A percentile compares a stretch with the other conserved stretches of the same genome.
phyloP scores from a whole-genome alignment of 257 asterid species.

The Fraxinus anomala region DNA sequence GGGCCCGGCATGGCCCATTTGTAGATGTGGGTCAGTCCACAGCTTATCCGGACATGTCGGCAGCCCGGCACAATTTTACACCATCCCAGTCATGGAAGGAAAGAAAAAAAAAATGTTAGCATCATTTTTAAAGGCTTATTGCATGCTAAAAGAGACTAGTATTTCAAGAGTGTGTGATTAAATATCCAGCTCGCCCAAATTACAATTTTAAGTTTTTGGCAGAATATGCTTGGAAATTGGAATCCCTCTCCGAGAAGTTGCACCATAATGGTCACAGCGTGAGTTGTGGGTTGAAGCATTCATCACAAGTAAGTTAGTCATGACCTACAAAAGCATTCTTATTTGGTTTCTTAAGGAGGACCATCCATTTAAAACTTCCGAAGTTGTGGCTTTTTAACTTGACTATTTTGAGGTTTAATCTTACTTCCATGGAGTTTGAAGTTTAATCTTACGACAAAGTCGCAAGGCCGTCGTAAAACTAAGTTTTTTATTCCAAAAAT shows the following conservation, averaged over 20 bases:
- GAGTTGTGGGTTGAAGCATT: constrained; percentile 82
- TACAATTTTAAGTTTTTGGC: constrained; percentile 30
- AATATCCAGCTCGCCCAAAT: constrained; percentile 9
- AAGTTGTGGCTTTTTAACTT: constrained; percentile 2
- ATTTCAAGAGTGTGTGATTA: background rate
- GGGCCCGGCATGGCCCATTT: background rate
- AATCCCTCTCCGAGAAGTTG: constrained; percentile 75
- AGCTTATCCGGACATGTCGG: background rate
- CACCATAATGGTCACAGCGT: constrained; percentile 82
- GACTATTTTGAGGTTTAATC: background rate
- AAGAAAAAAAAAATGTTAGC: background rate
- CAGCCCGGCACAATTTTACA: background rate
- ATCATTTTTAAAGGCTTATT: background rate
- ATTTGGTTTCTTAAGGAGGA: background rate
- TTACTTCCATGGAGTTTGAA: background rate
- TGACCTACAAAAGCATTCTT: background rate
- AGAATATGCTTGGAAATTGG: constrained; percentile 65
- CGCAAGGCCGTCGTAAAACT: no score
- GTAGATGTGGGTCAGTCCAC: background rate
- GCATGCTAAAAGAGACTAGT: background rate
- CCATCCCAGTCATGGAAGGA: background rate
- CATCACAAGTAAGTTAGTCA: constrained; percentile 61
- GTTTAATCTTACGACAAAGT: no score
- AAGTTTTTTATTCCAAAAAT: no score
- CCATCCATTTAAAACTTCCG: background rate